Evolutionary conservation across 2,329 filamentous ascomycete genomes (phyloP).

Genomic region (Fusarium incarnatum): DNA sequence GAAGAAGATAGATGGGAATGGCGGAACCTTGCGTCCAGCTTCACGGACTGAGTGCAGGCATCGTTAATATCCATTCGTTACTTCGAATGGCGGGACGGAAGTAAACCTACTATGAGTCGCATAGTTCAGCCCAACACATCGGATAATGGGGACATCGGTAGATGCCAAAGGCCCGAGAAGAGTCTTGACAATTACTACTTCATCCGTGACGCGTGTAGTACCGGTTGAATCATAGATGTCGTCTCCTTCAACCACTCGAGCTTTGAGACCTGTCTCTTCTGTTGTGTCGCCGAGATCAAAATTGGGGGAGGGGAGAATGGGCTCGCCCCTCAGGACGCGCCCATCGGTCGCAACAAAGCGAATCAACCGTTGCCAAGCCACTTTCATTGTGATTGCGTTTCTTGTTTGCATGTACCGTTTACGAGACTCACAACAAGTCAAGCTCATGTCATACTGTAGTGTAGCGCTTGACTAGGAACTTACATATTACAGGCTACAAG

Average conservation of each 20-base stretch:
- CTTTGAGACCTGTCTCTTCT: slow-evolving; percentile 61
- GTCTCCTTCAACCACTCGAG: slow-evolving; percentile 62
- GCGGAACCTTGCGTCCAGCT: slow-evolving; percentile 61
- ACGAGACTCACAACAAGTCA: background rate
- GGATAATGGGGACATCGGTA: slow-evolving; percentile 65
- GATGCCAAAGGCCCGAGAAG: slow-evolving; percentile 64
- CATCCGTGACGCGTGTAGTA: slow-evolving; percentile 62
- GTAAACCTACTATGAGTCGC: slow-evolving; percentile 62
- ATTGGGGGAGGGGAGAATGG: slow-evolving; percentile 57
- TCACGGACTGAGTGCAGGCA: slow-evolving; percentile 57
- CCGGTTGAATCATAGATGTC: slow-evolving; percentile 62
- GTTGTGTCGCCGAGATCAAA: slow-evolving; percentile 60
- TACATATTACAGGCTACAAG: background rate
- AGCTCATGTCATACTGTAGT: background rate
- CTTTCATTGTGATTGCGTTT: slow-evolving; percentile 40
- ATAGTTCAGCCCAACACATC: slow-evolving; percentile 71
- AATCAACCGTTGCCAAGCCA: slow-evolving; percentile 64
- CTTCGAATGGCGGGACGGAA: slow-evolving; percentile 5
- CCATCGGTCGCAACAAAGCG: slow-evolving; percentile 66
- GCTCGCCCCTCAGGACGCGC: slow-evolving; percentile 63
- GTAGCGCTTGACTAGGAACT: background rate
- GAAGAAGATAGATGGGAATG: slow-evolving; percentile 62
- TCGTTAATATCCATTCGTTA: background rate
- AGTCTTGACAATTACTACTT: slow-evolving; percentile 64
- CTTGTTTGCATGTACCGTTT: background rate